phyloP scores from a whole-genome alignment of 2,329 filamentous ascomycete genomes.

The Colletotrichum australisinense region DNA sequence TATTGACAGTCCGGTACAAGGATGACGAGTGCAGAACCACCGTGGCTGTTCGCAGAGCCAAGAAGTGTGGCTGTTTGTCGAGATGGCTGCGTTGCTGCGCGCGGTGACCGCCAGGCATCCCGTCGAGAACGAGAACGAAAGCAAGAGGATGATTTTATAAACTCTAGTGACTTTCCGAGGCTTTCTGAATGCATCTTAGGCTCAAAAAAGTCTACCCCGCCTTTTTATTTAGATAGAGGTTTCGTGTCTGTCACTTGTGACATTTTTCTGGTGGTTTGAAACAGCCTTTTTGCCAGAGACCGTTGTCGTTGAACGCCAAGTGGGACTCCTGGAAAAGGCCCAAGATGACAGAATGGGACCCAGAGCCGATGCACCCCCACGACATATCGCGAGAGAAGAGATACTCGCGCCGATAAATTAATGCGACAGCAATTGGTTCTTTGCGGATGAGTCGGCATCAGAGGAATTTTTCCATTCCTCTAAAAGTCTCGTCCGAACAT shows the following conservation, averaged over 20 bases:
- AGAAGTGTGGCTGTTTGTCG: background rate
- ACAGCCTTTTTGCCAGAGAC: constrained; percentile 17
- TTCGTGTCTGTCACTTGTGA: constrained; percentile 30
- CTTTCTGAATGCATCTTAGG: background rate
- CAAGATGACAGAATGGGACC: background rate
- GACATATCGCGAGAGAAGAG: background rate
- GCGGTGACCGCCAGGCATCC: background rate
- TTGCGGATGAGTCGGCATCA: background rate
- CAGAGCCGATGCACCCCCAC: background rate
- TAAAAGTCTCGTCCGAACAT: too few relatives aligned
- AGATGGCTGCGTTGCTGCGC: background rate
- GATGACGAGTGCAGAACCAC: background rate
- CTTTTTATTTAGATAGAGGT: constrained; percentile 14
- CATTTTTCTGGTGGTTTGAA: constrained; percentile 20
- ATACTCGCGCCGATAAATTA: background rate
- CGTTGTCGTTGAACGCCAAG: constrained; percentile 24
- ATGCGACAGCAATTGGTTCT: background rate
- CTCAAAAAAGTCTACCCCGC: constrained; percentile 15
- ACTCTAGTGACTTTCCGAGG: background rate
- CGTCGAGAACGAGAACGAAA: constrained; percentile 2
- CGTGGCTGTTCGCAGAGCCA: background rate
- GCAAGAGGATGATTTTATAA: background rate
- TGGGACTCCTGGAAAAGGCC: constrained; percentile 24
- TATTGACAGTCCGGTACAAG: background rate
- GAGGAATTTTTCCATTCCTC: background rate